phyloP scores from a whole-genome alignment of 2,329 filamentous ascomycete genomes.

The Paecilomyces variotii region DNA sequence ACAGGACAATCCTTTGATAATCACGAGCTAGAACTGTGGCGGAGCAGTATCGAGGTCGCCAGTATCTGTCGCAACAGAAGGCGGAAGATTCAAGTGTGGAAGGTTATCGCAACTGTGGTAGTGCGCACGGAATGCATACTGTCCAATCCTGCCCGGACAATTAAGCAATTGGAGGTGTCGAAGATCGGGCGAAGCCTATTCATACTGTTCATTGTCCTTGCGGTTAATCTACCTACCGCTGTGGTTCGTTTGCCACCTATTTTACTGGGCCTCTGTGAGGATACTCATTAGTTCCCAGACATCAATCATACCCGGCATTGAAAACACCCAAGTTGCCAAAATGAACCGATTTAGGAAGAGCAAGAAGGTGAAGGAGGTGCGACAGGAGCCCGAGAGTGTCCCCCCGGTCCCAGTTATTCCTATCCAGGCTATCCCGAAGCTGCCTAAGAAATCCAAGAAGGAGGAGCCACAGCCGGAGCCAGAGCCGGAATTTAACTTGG shows the following conservation, averaged over 20 bases:
- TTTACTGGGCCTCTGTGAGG: neutral
- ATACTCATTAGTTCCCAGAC: neutral
- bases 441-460: constrained; percentile 45
- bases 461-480: constrained; percentile 44
- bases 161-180: neutral
- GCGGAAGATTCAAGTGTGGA: neutral
- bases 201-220: neutral
- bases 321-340: neutral
- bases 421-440: constrained; percentile 19
- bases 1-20: neutral
- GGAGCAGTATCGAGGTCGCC: neutral
- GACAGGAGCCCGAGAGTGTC: constrained; percentile 42
- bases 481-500: constrained; percentile 59
- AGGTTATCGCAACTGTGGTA: neutral
- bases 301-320: neutral
- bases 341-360: constrained; percentile 37
- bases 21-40: neutral
- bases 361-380: constrained; percentile 28
- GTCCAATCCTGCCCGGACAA: neutral
- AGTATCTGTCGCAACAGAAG: neutral
- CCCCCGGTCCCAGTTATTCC: constrained; percentile 16
- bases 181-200: neutral
- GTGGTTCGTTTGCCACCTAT: neutral
- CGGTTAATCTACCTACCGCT: neutral
- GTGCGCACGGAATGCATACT: neutral